A percentile compares a stretch with the other conserved stretches of the same genome.
phyloP scores from a whole-genome alignment of 2,329 filamentous ascomycete species.

The Colletotrichum chlorophyti region DNA sequence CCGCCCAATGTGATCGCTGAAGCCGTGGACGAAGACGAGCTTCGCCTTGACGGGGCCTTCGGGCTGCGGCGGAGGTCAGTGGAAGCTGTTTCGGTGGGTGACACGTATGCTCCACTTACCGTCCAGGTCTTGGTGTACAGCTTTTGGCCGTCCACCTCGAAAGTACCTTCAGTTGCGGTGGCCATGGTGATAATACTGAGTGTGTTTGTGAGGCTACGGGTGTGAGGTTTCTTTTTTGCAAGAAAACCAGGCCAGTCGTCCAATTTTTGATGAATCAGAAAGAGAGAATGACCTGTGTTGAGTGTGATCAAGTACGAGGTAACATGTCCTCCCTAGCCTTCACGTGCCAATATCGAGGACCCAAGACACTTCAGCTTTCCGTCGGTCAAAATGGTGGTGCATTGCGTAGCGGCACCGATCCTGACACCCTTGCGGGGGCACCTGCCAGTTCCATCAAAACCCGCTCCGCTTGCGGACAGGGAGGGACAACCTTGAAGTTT shows the following conservation, averaged over 20 bases:
- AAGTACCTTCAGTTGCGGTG: slow-evolving; percentile 57
- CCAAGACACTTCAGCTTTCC: no score
- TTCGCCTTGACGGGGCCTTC: slow-evolving; percentile 68
- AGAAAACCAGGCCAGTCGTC: no score
- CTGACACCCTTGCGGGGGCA: no score
- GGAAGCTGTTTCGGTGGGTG: background rate
- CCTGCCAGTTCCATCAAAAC: no score
- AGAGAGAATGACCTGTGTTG: no score
- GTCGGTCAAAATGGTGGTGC: background rate
- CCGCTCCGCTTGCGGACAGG: slow-evolving; percentile 10
- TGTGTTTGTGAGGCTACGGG: background rate
- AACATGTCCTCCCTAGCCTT: background rate
- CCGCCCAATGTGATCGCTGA: slow-evolving; percentile 82
- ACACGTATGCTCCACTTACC: slow-evolving; percentile 48
- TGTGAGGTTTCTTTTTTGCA: background rate
- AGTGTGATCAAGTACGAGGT: background rate
- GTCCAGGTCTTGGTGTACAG: slow-evolving; percentile 67
- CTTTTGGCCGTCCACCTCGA: slow-evolving; percentile 50
- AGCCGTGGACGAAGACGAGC: slow-evolving; percentile 86
- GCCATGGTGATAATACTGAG: slow-evolving; percentile 37
- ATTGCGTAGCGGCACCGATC: no score
- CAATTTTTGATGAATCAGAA: no score
- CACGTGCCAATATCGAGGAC: slow-evolving; percentile 2
- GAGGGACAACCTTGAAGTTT: background rate
- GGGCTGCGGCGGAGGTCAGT: slow-evolving; percentile 49